Evolutionary conservation across 805 yeast species (phyloP).

Genomic region (Candida oleophila): DNA sequence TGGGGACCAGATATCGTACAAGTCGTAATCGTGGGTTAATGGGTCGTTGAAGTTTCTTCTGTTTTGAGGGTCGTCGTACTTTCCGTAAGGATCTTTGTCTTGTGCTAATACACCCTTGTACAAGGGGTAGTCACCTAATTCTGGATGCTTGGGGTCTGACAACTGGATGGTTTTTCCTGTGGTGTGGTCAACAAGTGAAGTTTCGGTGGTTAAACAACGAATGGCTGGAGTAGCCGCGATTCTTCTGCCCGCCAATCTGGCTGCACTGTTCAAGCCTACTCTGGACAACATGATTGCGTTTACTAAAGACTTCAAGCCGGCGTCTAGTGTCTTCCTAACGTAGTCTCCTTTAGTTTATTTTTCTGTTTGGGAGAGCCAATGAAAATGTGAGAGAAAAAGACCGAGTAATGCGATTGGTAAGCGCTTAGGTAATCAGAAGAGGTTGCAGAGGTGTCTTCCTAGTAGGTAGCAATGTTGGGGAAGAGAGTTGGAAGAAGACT

Average conservation of each 20-base stretch:
- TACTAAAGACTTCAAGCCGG: neutral
- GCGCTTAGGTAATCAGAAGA: neutral
- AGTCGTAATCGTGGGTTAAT: constrained; percentile 67
- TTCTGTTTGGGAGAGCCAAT: constrained; percentile 12
- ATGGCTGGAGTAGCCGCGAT: constrained; percentile 5
- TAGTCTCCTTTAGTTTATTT: neutral
- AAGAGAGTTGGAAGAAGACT: no score
- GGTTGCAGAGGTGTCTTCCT: no score
- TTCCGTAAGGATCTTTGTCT: constrained; percentile 65
- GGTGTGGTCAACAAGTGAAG: constrained; percentile 38
- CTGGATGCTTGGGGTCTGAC: constrained; percentile 43
- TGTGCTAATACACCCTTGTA: constrained; percentile 61
- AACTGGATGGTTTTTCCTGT: constrained; percentile 39
- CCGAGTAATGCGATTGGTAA: neutral
- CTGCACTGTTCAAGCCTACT: constrained; percentile 20
- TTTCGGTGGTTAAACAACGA: constrained; percentile 30
- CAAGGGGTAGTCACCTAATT: constrained; percentile 59
- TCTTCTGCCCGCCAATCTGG: constrained; percentile 5
- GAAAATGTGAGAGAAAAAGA: constrained; percentile 17
- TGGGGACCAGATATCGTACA: constrained; percentile 84
- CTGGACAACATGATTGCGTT: constrained; percentile 26
- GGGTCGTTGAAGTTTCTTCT: constrained; percentile 78
- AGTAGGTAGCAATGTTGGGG: no score
- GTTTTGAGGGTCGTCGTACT: constrained; percentile 78
- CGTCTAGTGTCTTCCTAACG: neutral